Conservation (phyloP, 179 eudicot species). For the Actinidia arguta region DNA sequence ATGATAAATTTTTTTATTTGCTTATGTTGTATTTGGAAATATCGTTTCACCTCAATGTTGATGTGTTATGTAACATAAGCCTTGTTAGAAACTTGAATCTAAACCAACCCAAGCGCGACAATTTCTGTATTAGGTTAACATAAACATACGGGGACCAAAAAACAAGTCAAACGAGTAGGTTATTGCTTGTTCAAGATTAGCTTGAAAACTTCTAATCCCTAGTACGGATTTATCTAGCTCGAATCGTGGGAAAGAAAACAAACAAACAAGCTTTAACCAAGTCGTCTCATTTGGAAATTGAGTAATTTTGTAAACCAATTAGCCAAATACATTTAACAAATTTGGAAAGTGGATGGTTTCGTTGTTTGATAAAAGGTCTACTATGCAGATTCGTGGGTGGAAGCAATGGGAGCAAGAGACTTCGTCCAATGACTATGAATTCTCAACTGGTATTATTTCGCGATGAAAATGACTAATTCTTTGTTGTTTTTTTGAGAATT, state of each 20-base stretch:
- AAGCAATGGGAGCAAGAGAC: constrained; percentile 87
- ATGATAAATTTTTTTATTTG: not conserved
- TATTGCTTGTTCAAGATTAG: not conserved
- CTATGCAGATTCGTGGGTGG: constrained; percentile 86
- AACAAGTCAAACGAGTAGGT: too few species aligned
- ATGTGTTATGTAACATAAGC: not conserved
- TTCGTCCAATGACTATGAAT: constrained; percentile 45
- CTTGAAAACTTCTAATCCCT: too few species aligned
- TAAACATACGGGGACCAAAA: too few species aligned
- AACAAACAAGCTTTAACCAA: too few species aligned
- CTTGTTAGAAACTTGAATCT: not conserved
- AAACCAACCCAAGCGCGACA: not conserved
- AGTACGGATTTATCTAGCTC: not conserved
- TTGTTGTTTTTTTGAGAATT: not conserved
- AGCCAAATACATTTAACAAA: too few species aligned
- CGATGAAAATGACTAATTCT: not conserved
- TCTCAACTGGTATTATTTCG: constrained; percentile 38
- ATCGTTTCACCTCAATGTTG: not conserved
- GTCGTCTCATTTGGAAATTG: too few species aligned
- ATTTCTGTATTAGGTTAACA: too few species aligned
- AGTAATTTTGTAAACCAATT: not conserved
- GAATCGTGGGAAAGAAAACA: too few species aligned
- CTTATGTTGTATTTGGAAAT: not conserved
- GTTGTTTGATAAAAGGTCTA: not conserved
- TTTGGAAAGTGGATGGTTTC: not conserved